Evolutionary conservation across 768 basidiomycete genomes (phyloP), one percentile per base, ranked within the genome.

Genomic region (Peribolospora kevripleyi): DNA sequence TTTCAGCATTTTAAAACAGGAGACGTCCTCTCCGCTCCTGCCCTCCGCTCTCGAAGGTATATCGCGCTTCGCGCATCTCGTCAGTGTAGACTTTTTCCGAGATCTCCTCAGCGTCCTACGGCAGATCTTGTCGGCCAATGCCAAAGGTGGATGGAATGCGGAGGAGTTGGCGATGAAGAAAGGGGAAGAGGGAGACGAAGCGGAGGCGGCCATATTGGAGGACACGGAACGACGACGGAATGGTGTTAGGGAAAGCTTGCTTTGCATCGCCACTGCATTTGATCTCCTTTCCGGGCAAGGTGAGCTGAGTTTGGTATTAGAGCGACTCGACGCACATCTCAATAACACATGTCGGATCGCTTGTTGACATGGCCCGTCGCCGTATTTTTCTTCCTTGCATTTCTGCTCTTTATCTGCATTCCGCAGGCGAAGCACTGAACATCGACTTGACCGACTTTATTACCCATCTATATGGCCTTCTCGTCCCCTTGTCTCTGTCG

Each of bases 1-100:
- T 71, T 97, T 98, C 70, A 80, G 82, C 58, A 82, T 97, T 61
- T 73, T 98, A 61, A 98, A 97, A 69, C 78, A 84, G 8, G 72
- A 71, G 36, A 78, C 81, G 41, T 82, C 82, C 2, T 76, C 79
- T 13, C 70, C 70, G 3, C 74, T 97, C 7, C 74, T 97, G 10
- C 80, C 86, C 25, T 76, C 82, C 41, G 90, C 88, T 47, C 73
- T 98, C 59, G 80, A 82, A 63, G 93, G 93, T 58, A 82, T 97
- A 62, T 79, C 88, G 3, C 80, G 78, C 69, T 97, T 85, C 64
- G 82, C 91, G 1, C 93, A 97, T 66, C 76, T 95, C 56, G 87
- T 98, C 67, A 98, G 93, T 68, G 76, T 97, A 61, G 90, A 98
- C 67, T 97, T 98, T 70, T 98, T 97, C 77, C 80, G 81, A 64